phyloP scores from a whole-genome alignment of 371 early-diverging fungal species.

The Mortierella sp. region DNA sequence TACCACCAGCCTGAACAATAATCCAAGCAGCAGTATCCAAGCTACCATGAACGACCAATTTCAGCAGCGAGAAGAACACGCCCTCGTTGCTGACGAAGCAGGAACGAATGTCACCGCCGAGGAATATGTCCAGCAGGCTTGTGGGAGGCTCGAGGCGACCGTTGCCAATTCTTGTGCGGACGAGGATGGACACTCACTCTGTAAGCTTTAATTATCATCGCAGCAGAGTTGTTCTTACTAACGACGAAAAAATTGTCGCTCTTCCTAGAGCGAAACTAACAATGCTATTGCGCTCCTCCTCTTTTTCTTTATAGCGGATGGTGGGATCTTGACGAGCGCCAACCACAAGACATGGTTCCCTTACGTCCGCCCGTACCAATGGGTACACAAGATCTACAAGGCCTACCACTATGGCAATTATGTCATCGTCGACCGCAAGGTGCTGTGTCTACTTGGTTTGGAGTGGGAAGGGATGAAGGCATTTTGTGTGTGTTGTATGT shows the following conservation, averaged over 20 bases:
- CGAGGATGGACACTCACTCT: constrained; percentile 21
- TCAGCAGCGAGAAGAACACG: background rate
- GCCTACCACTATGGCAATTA: constrained; percentile 64
- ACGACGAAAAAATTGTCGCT: background rate
- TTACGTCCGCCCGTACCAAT: constrained; percentile 25
- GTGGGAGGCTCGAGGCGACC: background rate
- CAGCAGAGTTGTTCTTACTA: too few relatives aligned
- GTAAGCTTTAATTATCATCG: constrained; percentile 22
- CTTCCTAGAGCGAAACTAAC: background rate
- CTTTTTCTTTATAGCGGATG: constrained; percentile 26
- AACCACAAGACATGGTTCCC: constrained; percentile 52
- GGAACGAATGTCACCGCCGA: background rate
- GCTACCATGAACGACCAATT: background rate
- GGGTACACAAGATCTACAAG: constrained; percentile 55
- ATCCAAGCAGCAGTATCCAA: background rate
- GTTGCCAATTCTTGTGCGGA: constrained; percentile 14
- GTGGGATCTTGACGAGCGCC: constrained; percentile 53
- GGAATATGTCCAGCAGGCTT: background rate
- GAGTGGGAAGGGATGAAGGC: background rate
- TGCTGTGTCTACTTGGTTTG: constrained; percentile 8
- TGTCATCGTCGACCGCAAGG: constrained; percentile 60
- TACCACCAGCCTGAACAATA: background rate
- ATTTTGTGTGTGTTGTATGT: background rate
- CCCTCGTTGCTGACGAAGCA: background rate
- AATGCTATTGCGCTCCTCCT: background rate